Conservation (phyloP, 495 filamentous ascomycete species). For the Penicillium fimorum region DNA sequence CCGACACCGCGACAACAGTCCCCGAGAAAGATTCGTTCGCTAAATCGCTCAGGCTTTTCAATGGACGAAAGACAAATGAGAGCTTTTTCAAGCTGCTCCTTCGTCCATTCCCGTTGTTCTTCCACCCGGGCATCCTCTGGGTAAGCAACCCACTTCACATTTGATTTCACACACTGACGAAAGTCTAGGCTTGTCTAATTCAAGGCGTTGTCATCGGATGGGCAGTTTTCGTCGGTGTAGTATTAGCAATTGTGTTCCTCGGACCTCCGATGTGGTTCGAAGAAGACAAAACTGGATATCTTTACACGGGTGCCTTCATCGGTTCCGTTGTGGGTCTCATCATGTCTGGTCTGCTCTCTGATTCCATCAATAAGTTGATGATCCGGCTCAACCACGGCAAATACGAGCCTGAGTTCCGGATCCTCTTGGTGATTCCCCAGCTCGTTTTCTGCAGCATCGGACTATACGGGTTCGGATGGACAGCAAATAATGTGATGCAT, state of each 20-base stretch:
- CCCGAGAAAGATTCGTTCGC: slow-evolving; percentile 50
- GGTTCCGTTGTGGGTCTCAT: slow-evolving; percentile 77
- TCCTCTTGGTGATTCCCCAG: slow-evolving; percentile 79
- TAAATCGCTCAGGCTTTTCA: slow-evolving; percentile 67
- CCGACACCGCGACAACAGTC: slow-evolving; percentile 11
- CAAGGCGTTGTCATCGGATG: slow-evolving; percentile 91
- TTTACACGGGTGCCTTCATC: slow-evolving; percentile 84
- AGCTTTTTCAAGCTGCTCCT: slow-evolving; percentile 59
- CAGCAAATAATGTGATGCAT: slow-evolving; percentile 51
- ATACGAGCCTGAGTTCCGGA: slow-evolving; percentile 89
- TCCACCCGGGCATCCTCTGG: slow-evolving; percentile 87
- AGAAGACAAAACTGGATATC: slow-evolving; percentile 81
- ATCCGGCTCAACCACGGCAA: slow-evolving; percentile 73
- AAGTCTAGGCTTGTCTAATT: slow-evolving; percentile 66
- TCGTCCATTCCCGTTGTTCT: slow-evolving; percentile 62
- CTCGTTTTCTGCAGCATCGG: slow-evolving; percentile 75
- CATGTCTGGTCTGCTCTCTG: slow-evolving; percentile 68
- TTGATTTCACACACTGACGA: slow-evolving; percentile 6
- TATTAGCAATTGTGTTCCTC: slow-evolving; percentile 79
- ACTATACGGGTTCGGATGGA: slow-evolving; percentile 80
- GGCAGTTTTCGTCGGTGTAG: slow-evolving; percentile 91
- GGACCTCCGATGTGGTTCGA: slow-evolving; percentile 76
- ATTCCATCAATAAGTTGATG: slow-evolving; percentile 67
- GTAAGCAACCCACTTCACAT: slow-evolving; percentile 25
- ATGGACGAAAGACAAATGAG: slow-evolving; percentile 72